A percentile compares a stretch with the other conserved stretches of the same genome.
These are phyloP conservation scores for Hemisphaericaspora subhashii DNA, from an alignment of 1,139 yeast species.

Conservation along the genomic window DNA sequence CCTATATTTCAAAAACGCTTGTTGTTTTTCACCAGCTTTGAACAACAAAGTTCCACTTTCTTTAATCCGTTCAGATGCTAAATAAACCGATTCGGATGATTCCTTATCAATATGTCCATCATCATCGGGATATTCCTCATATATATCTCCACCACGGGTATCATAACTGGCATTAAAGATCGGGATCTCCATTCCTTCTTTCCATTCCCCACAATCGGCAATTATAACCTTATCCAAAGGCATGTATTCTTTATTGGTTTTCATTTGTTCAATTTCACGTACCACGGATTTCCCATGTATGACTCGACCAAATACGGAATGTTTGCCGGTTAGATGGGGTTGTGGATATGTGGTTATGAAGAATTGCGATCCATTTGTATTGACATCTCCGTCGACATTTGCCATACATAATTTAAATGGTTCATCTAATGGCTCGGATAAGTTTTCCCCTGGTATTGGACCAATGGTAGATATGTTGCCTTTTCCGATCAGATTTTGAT, in stretches of 20 bases:
- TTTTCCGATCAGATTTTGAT: slow-evolving; percentile 42
- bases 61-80: slow-evolving; percentile 56
- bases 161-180: slow-evolving; percentile 62
- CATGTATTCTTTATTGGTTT: slow-evolving; percentile 42
- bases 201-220: slow-evolving; percentile 67
- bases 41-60: slow-evolving; percentile 64
- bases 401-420: slow-evolving; percentile 72
- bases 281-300: slow-evolving; percentile 69
- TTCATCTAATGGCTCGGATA: slow-evolving; percentile 41
- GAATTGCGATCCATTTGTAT: slow-evolving; percentile 73
- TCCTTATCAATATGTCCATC: slow-evolving; percentile 59
- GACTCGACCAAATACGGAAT: slow-evolving; percentile 73
- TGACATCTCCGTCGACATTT: slow-evolving; percentile 47
- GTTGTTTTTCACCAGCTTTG: slow-evolving; percentile 48
- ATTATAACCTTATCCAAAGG: slow-evolving; percentile 53
- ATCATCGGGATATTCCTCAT: slow-evolving; percentile 76
- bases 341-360: slow-evolving; percentile 72
- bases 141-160: slow-evolving; percentile 63
- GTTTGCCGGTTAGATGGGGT: slow-evolving; percentile 74
- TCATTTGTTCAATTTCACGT: slow-evolving; percentile 57
- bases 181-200: slow-evolving; percentile 51
- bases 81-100: slow-evolving; percentile 52
- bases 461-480: slow-evolving; percentile 52
- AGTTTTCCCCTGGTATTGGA: slow-evolving; percentile 65
- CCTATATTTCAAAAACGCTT: slow-evolving; percentile 59